These are phyloP conservation scores for Ilyonectria mors-panacis DNA, from an alignment of 2,329 filamentous ascomycete species.

Conservation along the genomic window DNA sequence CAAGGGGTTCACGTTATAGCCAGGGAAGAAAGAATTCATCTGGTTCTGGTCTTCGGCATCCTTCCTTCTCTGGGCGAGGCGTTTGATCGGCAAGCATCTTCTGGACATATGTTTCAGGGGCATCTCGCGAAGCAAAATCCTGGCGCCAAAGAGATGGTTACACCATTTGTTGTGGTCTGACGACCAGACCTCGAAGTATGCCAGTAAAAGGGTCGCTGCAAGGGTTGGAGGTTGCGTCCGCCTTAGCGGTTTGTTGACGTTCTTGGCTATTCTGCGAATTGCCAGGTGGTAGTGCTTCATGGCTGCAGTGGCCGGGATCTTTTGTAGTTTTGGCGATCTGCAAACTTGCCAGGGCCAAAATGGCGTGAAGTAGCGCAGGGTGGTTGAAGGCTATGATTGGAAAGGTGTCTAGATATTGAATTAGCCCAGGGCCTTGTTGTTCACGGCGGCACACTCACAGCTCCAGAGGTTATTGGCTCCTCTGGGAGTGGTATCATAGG, in stretches of 20 bases:
- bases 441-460: conserved; percentile 59
- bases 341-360: conserved; percentile 87
- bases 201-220: conserved; percentile 88
- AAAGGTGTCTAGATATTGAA: conserved; percentile 73
- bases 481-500: conserved; percentile 73
- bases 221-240: conserved; percentile 85
- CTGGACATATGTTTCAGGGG: conserved; percentile 82
- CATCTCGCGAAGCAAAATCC: conserved; percentile 86
- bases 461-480: conserved; percentile 77
- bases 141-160: conserved; percentile 88
- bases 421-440: conserved; percentile 40
- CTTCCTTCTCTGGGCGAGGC: conserved; percentile 49
- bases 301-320: conserved; percentile 81
- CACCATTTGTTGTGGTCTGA: conserved; percentile 98
- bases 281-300: conserved; percentile 94
- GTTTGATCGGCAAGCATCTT: conserved; percentile 77
- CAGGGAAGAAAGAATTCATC: conserved; percentile 47
- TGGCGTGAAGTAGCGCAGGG: conserved; percentile 90
- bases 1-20: conserved; percentile 35
- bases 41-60: conserved; percentile 56
- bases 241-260: conserved; percentile 77
- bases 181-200: conserved; percentile 94
- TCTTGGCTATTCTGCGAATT: conserved; percentile 82
- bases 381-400: conserved; percentile 87
- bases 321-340: conserved; percentile 90